Base-by-base conservation (phyloP, 345 rosid species). In the Nephelium lappaceum region DNA sequence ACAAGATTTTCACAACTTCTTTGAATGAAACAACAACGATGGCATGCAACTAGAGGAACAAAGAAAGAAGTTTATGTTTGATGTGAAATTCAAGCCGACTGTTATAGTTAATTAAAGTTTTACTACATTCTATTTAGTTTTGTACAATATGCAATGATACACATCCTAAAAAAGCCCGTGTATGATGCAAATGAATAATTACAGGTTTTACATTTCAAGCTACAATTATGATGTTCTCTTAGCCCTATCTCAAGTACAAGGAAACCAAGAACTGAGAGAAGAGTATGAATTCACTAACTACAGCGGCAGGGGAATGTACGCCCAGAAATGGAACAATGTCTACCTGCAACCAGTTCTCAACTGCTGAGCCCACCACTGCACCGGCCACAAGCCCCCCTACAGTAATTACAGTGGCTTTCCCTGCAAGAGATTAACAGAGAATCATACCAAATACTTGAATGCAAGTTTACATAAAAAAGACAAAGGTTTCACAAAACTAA, bases 301-400 rank as follows among this genome's bases (percentile, higher is more conserved):
- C 84, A 8, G 97, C 85, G 4, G 95, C 95, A 42, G 99, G 99
- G 38, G 93, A 91, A 84, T 90, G 97, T 45, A 96, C 69, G 67
- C 98, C 93, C 0, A 96, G 87, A 79, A 96, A 89, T 0, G 98
- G 99, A 76, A 96, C 93, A 2, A 94, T 85, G 84, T 96, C 99
- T 58, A 96, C 99, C 79, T 96, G 99, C 86, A 96, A 83, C 99
- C 90, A 94, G 83, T 79, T 94, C 91, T 96, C 97, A 9, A 91
- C 86, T 3, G 97, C 91, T 8, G 99, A 91, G 72, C 99, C 99
- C 80, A 91, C 92, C 77, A 91, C 95, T 2, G 97, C 99, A 68
- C 99, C 99, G n/a, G 91, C 95, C 77, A 91, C 93, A 67, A 96
- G 92, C 69, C 99, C 99, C 51, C 98, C 98, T 36, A 91, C 75